These are phyloP conservation scores for Trichoderma sp. DNA, from an alignment of 2,329 filamentous ascomycete species.

Conservation along the genomic window DNA sequence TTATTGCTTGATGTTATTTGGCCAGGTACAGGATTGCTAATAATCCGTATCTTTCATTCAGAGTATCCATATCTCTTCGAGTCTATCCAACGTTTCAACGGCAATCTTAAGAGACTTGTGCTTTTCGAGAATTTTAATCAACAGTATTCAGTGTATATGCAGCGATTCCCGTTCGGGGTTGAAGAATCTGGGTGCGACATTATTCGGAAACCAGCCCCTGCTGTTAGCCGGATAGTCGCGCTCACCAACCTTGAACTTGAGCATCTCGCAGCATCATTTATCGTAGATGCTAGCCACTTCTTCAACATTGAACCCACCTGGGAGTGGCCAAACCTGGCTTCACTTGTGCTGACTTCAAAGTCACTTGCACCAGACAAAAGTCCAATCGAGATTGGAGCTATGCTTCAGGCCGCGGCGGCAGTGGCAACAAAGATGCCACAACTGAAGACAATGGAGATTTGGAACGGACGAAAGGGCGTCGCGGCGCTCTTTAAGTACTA, in stretches of 20 bases:
- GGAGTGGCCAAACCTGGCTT: conserved; percentile 32
- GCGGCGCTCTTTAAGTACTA: conserved; percentile 31
- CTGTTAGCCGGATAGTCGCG: conserved; percentile 30
- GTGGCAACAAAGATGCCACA: conserved; percentile 33
- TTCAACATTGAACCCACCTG: conserved; percentile 22
- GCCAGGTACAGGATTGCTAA: neutral
- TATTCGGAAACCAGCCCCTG: conserved; percentile 27
- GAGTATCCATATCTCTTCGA: neutral
- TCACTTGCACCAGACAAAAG: conserved; percentile 27
- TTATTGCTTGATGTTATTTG: neutral
- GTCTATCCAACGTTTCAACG: neutral
- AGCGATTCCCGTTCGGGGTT: neutral
- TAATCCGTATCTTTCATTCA: neutral
- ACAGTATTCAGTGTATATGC: neutral
- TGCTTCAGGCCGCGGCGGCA: conserved; percentile 32
- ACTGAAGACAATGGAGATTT: conserved; percentile 37
- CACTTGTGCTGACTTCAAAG: conserved; percentile 33
- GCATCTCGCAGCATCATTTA: conserved; percentile 33
- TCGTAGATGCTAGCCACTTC: conserved; percentile 33
- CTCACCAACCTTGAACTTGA: conserved; percentile 33
- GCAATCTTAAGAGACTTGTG: conserved; percentile 7
- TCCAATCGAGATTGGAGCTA: conserved; percentile 24
- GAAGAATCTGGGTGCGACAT: neutral
- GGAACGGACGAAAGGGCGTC: conserved; percentile 32
- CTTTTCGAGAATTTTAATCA: conserved; percentile 10